Conservation (phyloP, 2,329 filamentous ascomycete genomes). For the Didymella sp. region DNA sequence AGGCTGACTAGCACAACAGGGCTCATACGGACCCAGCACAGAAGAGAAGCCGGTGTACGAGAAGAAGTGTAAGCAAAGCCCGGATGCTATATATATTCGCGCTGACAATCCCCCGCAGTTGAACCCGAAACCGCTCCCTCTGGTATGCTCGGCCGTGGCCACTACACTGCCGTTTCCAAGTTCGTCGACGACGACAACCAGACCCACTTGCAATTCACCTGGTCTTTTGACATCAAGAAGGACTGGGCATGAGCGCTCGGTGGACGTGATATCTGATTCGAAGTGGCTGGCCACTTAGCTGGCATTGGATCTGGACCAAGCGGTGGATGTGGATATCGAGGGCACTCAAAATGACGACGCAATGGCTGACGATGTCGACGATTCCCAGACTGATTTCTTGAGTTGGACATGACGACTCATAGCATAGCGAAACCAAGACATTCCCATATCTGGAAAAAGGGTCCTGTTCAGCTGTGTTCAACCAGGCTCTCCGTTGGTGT, state of each 20-base stretch:
- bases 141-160: constrained; percentile 86
- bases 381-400: constrained; percentile 21
- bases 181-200: constrained; percentile 97
- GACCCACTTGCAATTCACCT: constrained; percentile 89
- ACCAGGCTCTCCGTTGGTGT: constrained; percentile 10
- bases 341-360: constrained; percentile 34
- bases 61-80: constrained; percentile 79
- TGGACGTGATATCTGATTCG: neutral
- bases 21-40: constrained; percentile 92
- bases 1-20: constrained; percentile 59
- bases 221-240: constrained; percentile 96
- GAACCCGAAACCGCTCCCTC: constrained; percentile 89
- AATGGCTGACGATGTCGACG: constrained; percentile 37
- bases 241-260: constrained; percentile 71
- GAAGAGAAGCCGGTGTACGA: constrained; percentile 83
- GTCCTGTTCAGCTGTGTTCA: constrained; percentile 12
- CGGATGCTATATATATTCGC: neutral
- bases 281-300: constrained; percentile 20
- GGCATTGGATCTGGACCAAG: constrained; percentile 19
- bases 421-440: constrained; percentile 23
- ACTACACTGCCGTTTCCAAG: constrained; percentile 87
- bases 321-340: constrained; percentile 26
- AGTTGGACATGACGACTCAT: constrained; percentile 19
- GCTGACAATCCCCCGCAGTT: constrained; percentile 61
- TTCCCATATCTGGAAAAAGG: constrained; percentile 1